These are phyloP conservation scores for Hirschfeldia incana DNA, from an alignment of 345 rosid species.

Conservation along the genomic window DNA sequence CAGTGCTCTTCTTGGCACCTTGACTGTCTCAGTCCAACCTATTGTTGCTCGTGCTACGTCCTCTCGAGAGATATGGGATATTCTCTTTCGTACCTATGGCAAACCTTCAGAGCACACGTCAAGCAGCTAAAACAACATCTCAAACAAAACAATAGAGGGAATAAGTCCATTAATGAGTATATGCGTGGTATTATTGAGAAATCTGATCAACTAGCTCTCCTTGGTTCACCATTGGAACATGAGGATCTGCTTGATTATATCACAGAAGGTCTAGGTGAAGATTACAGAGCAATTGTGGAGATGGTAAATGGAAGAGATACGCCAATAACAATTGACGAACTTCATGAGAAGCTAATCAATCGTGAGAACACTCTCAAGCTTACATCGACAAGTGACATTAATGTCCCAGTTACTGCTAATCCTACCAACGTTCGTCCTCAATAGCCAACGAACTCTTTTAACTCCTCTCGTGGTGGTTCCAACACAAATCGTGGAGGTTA, in stretches of 20 bases:
- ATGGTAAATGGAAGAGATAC: not conserved
- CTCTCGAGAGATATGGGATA: not conserved
- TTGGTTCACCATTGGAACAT: not conserved
- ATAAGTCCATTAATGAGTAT: not conserved
- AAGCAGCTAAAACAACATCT: not conserved
- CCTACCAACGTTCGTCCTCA: no score
- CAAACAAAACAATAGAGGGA: not conserved
- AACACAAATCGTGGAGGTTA: no score
- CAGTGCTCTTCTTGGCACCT: not conserved
- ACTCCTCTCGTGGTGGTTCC: no score
- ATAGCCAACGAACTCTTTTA: no score
- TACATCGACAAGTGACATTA: no score
- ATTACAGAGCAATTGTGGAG: not conserved
- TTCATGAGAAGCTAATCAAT: not conserved
- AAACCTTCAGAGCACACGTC: not conserved
- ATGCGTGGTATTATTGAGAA: not conserved
- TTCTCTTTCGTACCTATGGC: not conserved
- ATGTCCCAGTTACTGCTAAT: no score
- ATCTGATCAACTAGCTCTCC: not conserved
- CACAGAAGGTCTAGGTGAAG: not conserved
- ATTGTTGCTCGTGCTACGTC: not conserved
- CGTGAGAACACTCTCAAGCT: not conserved
- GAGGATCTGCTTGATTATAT: not conserved
- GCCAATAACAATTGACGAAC: rapidly evolving
- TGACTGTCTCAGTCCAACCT: no score